Percentiles rank a stretch among this genome's conserved stretches.
phyloP scores from a whole-genome alignment of 1,284 basidiomycete species.

The Trametes versicolor region DNA sequence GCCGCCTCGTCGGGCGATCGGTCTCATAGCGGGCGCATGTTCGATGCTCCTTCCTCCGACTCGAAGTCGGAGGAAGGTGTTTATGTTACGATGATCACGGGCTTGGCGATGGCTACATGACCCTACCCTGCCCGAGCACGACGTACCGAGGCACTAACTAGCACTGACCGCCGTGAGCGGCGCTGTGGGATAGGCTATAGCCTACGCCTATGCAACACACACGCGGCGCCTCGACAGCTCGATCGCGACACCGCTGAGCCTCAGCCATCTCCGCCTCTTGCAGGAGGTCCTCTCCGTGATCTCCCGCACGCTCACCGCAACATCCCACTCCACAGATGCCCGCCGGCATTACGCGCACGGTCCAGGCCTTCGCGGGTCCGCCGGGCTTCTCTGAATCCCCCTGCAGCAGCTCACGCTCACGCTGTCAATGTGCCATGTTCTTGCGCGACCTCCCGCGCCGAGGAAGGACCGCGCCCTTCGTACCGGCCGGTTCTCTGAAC shows the following conservation, averaged over 20 bases:
- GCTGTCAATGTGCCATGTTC: too few relatives aligned
- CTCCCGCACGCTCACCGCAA: neutral
- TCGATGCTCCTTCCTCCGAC: neutral
- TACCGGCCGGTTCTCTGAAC: too few relatives aligned
- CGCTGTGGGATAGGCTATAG: neutral
- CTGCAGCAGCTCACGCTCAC: neutral
- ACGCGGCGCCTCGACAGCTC: neutral
- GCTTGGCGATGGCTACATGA: too few relatives aligned
- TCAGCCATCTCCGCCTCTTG: neutral
- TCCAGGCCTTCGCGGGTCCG: neutral
- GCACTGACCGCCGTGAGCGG: too few relatives aligned
- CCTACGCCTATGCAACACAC: neutral
- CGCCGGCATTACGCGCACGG: neutral
- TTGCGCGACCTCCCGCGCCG: neutral
- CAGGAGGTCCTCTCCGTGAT: neutral
- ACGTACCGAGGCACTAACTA: too few relatives aligned
- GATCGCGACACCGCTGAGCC: neutral
- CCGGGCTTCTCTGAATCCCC: neutral
- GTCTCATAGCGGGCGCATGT: neutral
- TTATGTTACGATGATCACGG: too few relatives aligned
- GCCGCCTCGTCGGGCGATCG: neutral
- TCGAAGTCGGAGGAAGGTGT: neutral
- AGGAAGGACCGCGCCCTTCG: too few relatives aligned
- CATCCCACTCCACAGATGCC: constrained; percentile 8
- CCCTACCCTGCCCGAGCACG: neutral